Base-by-base conservation (phyloP, 75 land plant species). In the Larix kaempferi region DNA sequence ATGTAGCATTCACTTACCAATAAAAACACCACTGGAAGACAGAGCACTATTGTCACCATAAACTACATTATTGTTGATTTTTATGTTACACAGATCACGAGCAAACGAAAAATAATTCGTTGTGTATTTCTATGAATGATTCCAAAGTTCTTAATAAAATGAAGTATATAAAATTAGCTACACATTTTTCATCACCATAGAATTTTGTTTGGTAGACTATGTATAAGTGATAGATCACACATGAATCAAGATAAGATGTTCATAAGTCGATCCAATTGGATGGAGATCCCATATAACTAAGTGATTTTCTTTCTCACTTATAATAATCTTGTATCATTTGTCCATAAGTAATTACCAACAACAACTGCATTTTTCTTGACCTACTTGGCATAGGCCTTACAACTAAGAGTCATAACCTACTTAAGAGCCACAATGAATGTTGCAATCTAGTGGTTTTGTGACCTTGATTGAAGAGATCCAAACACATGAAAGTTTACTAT, bases 321-420 rank as follows among this genome's bases (percentile, higher is more conserved):
- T 93, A 54, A 93, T 91, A 64, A 93, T 74, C 80, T 90, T 90
- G 89, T 93, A 93, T 1, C 92, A 91, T 74, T 90, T 90, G 84
- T 82, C 82, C 91, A 91, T 93, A 93, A 79, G 54, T 88, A 90
- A 25, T 84, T 79, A 6, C 90, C 93, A 64, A 90, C 76, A 29
- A 93, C 89, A 64, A 84, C 91, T 0, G 93, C 95, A 88, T 93
- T 93, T 56, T 91, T 91, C 81, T 80, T 91, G 8, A 89, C 86
- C 72, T 93, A 91, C 82, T 93, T 93, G n/a, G 93, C 90, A 79
- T 93, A 93, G 2, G 86, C 85, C 88, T 93, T 91, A 86, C 90
- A 93, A n/a, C 84, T 85, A 26, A 90, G 92, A 3, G 84, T 57
- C 88, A 75, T 80, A 7, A 84, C 88, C 80, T 92, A 92, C 76